Evolutionary conservation across 148 eudicot genomes (phyloP).

Genomic region (Nyssa sinensis): DNA sequence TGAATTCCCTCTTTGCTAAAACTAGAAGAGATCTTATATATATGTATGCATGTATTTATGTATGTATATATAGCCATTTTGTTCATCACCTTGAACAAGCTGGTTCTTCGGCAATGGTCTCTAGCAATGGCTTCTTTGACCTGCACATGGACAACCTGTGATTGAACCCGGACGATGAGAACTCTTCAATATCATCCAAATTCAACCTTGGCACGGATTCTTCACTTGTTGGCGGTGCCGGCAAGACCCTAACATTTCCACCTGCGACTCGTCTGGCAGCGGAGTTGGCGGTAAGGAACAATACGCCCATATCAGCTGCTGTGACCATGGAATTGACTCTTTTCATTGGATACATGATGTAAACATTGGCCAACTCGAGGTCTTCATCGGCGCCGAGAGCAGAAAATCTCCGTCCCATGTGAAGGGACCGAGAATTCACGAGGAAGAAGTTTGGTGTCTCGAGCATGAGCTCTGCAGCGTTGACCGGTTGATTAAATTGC

Average conservation of each 20-base stretch:
- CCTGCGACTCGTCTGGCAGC: conserved; percentile 25
- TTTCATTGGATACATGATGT: conserved; percentile 71
- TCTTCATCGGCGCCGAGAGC: conserved; percentile 85
- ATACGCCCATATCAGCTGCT: conserved; percentile 66
- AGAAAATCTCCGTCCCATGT: conserved; percentile 54
- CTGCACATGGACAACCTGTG: conserved; percentile 56
- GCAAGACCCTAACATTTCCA: conserved; percentile 51
- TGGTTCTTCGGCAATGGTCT: conserved; percentile 88
- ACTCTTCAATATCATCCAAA: conserved; percentile 55
- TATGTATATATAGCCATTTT: neutral
- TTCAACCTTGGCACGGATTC: conserved; percentile 34
- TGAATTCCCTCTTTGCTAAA: no score
- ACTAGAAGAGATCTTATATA: no score
- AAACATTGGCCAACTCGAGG: conserved; percentile 54
- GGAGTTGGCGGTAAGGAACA: conserved; percentile 59
- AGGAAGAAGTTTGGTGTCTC: conserved; percentile 65
- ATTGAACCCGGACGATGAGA: conserved; percentile 45
- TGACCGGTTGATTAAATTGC: conserved; percentile 40
- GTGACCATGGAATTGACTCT: conserved; percentile 56
- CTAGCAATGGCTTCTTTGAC: conserved; percentile 85
- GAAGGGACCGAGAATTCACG: conserved; percentile 50
- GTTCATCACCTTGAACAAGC: conserved; percentile 33
- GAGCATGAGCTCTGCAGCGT: conserved; percentile 86
- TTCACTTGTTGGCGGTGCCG: no score
- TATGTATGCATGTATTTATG: no score